Percentiles rank a stretch among this genome's conserved stretches.
Conservation (phyloP, 2,329 filamentous ascomycete genomes). For the Cytospora piceae region DNA sequence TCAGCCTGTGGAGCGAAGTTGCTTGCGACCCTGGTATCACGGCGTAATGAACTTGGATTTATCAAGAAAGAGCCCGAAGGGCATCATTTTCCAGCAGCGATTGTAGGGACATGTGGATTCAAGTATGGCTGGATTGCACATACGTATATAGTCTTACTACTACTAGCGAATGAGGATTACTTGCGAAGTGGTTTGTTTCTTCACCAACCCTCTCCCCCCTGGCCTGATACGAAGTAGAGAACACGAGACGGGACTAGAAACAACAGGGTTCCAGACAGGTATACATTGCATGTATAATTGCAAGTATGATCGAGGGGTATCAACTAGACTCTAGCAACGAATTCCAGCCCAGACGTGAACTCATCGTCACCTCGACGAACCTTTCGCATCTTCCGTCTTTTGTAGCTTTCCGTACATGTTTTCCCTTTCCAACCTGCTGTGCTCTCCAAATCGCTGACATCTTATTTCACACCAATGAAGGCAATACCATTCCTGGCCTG, state of each 20-base stretch:
- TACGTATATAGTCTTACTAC: background rate
- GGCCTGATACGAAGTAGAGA: background rate
- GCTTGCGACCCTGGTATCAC: background rate
- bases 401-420: background rate
- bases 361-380: background rate
- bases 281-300: background rate
- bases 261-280: background rate
- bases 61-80: background rate
- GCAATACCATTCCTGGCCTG: conserved; percentile 65
- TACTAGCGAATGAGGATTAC: background rate
- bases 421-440: background rate
- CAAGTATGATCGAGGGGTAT: conserved; percentile 5
- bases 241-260: background rate
- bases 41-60: background rate
- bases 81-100: background rate
- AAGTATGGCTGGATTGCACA: background rate
- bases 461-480: conserved; percentile 66
- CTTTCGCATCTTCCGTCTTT: background rate
- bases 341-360: background rate
- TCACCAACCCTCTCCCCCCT: background rate
- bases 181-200: background rate
- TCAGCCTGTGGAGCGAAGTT: background rate
- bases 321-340: conserved; percentile 10
- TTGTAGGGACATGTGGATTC: background rate
- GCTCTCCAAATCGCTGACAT: background rate